Percentiles rank a stretch among this genome's conserved stretches.
phyloP scores from a whole-genome alignment of 352 stramenopile genomes.

The Globisporangium echinulatum region DNA sequence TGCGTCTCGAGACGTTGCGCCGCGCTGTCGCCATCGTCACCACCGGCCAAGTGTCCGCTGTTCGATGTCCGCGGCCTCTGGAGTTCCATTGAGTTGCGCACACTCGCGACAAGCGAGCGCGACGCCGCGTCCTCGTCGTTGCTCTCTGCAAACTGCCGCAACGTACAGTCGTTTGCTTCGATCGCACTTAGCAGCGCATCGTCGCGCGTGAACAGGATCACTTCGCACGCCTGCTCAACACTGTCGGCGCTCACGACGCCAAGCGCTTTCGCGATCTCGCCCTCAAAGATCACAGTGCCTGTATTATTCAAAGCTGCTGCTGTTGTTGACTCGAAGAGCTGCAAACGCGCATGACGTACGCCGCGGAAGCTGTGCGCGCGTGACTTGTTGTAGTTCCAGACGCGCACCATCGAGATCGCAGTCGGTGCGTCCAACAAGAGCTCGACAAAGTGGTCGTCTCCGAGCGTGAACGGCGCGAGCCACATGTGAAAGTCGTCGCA shows the following conservation, averaged over 20 bases:
- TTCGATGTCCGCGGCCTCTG: conserved; percentile 53
- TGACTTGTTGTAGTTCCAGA: conserved; percentile 94
- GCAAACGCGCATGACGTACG: conserved; percentile 46
- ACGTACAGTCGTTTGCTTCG: conserved; percentile 46
- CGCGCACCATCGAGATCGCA: conserved; percentile 71
- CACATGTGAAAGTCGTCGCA: conserved; percentile 91
- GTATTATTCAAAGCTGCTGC: background rate
- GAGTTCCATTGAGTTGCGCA: conserved; percentile 37
- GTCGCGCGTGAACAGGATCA: conserved; percentile 85
- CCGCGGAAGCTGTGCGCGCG: conserved; percentile 74
- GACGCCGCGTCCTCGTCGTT: conserved; percentile 51
- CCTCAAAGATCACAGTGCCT: conserved; percentile 68
- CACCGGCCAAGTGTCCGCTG: conserved; percentile 6
- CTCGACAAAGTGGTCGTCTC: conserved; percentile 43
- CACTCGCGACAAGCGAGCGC: conserved; percentile 22
- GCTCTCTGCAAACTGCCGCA: conserved; percentile 19
- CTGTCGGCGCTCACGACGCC: conserved; percentile 45
- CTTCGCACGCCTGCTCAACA: conserved; percentile 62
- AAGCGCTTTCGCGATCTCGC: conserved; percentile 72
- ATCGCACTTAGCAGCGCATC: conserved; percentile 54
- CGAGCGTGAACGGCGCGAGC: conserved; percentile 74
- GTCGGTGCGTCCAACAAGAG: conserved; percentile 36
- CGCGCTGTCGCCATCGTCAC: background rate
- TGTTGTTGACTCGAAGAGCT: conserved; percentile 22
- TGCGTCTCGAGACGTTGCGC: conserved; percentile 9